Percentiles rank a stretch among this genome's conserved stretches.
Evolutionary conservation across 331 rosid genomes (phyloP).

Genomic region (Acacia concinna): DNA sequence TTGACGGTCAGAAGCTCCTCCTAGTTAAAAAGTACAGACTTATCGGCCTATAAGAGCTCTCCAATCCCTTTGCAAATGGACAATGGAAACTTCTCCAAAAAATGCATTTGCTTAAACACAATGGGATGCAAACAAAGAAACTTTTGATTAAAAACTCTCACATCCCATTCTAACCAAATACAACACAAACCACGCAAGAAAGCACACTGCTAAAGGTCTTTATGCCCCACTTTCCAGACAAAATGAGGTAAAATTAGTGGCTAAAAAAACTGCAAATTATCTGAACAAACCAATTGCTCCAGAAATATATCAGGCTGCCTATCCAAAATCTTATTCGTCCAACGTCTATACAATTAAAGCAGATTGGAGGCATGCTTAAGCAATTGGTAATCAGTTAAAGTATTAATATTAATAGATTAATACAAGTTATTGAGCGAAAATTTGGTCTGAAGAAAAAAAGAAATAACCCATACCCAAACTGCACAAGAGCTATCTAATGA

Average conservation of each 20-base stretch:
- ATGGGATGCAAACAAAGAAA: not conserved
- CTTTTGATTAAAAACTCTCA: not conserved
- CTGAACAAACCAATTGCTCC: not conserved
- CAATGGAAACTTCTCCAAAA: not conserved
- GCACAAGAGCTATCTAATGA: not conserved
- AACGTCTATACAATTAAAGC: not conserved
- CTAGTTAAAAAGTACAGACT: not conserved
- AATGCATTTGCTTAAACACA: not conserved
- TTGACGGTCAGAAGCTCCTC: not conserved
- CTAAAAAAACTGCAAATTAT: not conserved
- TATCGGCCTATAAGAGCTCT: not conserved
- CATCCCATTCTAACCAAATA: not conserved
- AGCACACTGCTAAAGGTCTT: not conserved
- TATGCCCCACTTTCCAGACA: not conserved
- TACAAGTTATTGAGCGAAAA: not conserved
- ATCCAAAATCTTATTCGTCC: not conserved
- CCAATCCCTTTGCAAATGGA: not conserved
- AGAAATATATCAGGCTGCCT: not conserved
- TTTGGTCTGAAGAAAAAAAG: not conserved
- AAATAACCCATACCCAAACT: not conserved
- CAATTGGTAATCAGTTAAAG: not conserved
- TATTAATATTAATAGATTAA: not conserved
- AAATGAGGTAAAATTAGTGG: not conserved
- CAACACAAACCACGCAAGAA: not conserved
- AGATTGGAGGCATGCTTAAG: not conserved